phyloP scores from a whole-genome alignment of 2,329 filamentous ascomycete species.

The Botrytis galanthina region DNA sequence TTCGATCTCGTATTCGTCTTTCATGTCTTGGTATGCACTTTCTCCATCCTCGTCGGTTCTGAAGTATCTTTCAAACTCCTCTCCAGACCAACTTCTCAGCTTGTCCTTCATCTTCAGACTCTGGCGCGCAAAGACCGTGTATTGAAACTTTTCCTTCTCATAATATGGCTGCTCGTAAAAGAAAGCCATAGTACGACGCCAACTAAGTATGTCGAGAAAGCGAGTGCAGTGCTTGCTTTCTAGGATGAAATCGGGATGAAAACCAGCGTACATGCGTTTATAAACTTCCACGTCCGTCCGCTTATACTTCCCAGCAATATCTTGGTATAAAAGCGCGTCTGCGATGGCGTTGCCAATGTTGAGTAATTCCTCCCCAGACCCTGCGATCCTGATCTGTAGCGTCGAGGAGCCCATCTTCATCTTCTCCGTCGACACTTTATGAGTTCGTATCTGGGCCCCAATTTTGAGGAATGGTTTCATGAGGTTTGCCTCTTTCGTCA shows the following conservation, averaged over 20 bases:
- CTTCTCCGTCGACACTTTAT: slow-evolving; percentile 11
- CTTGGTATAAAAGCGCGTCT: slow-evolving; percentile 8
- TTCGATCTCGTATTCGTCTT: slow-evolving; percentile 5
- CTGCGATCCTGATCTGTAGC: not conserved
- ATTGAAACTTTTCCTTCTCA: slow-evolving; percentile 5
- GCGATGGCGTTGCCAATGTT: slow-evolving; percentile 3
- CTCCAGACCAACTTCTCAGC: slow-evolving; percentile 5
- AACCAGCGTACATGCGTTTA: slow-evolving; percentile 15
- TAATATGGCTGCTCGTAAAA: slow-evolving; percentile 17
- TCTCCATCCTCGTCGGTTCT: not conserved
- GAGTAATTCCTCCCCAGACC: slow-evolving; percentile 7
- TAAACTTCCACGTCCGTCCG: slow-evolving; percentile 15
- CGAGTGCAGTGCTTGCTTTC: slow-evolving; percentile 4
- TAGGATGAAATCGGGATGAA: slow-evolving; percentile 10
- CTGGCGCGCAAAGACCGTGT: slow-evolving; percentile 8
- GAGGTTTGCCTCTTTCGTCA: slow-evolving; percentile 8
- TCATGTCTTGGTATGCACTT: slow-evolving; percentile 5
- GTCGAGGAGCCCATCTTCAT: not conserved
- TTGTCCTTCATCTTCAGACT: slow-evolving; percentile 4
- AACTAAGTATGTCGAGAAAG: slow-evolving; percentile 10
- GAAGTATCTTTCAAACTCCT: slow-evolving; percentile 12
- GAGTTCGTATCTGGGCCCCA: not conserved
- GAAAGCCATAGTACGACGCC: slow-evolving; percentile 17
- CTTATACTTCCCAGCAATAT: slow-evolving; percentile 10
- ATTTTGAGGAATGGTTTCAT: slow-evolving; percentile 8